Conservation (phyloP, 352 stramenopile species). For the Phytophthora multivora region DNA sequence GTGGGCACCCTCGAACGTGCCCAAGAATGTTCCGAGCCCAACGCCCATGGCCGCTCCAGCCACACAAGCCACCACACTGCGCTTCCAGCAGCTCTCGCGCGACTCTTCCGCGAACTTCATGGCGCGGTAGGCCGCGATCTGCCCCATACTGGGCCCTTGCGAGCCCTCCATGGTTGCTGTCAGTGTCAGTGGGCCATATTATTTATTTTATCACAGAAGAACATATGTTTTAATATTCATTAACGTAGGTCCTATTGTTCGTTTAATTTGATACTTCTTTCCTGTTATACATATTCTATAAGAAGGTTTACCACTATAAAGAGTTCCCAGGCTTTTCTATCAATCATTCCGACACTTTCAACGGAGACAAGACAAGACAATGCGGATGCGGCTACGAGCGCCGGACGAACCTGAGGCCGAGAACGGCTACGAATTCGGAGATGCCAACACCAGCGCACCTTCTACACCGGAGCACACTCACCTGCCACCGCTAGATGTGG, state of each 20-base stretch:
- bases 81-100: constrained; percentile 84
- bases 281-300: no score
- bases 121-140: constrained; percentile 48
- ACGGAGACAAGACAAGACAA: constrained; percentile 32
- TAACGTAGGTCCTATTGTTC: no score
- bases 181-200: no score
- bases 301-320: no score
- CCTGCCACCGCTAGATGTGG: constrained; percentile 62
- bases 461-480: constrained; percentile 27
- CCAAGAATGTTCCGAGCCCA: constrained; percentile 83
- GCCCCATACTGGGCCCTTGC: constrained; percentile 34
- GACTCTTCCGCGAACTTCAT: constrained; percentile 84
- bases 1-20: constrained; percentile 87
- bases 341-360: background rate
- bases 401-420: constrained; percentile 59
- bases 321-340: no score
- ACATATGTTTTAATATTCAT: no score
- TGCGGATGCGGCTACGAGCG: constrained; percentile 69
- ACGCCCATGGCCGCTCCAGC: constrained; percentile 79
- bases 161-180: constrained; percentile 11
- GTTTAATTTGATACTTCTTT: no score
- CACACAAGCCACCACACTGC: constrained; percentile 77
- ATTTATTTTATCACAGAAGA: no score
- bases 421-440: constrained; percentile 32
- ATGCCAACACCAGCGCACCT: constrained; percentile 7